A percentile compares a stretch with the other conserved stretches of the same genome.
These are phyloP conservation scores for Tolypocladium tundrense DNA, from an alignment of 2,329 filamentous ascomycete genomes.

Conservation along the genomic window DNA sequence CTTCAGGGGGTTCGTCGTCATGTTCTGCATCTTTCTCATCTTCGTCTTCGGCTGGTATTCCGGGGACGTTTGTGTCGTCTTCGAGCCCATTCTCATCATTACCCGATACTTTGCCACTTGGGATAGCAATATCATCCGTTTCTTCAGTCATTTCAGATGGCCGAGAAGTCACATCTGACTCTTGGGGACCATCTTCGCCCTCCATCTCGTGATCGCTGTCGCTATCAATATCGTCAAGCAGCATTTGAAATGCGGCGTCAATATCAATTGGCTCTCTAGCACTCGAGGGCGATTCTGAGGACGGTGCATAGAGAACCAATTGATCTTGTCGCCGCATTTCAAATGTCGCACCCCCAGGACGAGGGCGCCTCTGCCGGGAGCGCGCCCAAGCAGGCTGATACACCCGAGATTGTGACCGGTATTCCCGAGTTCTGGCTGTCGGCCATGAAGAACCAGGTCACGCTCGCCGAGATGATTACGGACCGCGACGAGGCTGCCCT, in stretches of 20 bases:
- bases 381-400: slow-evolving; percentile 45
- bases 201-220: not conserved
- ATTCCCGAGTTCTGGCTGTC: slow-evolving; percentile 99
- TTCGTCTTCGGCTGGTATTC: too few species aligned
- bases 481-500: slow-evolving; percentile 92
- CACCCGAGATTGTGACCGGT: slow-evolving; percentile 52
- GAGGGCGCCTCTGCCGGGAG: slow-evolving; percentile 46
- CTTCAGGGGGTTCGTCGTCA: not conserved
- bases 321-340: too few species aligned
- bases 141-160: too few species aligned
- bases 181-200: too few species aligned
- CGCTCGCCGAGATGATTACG: slow-evolving; percentile 96
- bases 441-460: slow-evolving; percentile 99
- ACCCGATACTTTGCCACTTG: too few species aligned
- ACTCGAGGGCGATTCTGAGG: not conserved
- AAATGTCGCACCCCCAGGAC: slow-evolving; percentile 33
- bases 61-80: too few species aligned
- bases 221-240: not conserved
- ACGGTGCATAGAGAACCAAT: too few species aligned
- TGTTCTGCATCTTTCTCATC: not conserved
- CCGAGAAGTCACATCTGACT: too few species aligned
- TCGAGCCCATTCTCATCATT: too few species aligned
- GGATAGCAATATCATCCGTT: too few species aligned
- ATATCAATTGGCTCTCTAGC: not conserved
- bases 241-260: too few species aligned